Evolutionary conservation across 768 basidiomycete species (phyloP).

Genomic region (Pleurotus ostreatus): DNA sequence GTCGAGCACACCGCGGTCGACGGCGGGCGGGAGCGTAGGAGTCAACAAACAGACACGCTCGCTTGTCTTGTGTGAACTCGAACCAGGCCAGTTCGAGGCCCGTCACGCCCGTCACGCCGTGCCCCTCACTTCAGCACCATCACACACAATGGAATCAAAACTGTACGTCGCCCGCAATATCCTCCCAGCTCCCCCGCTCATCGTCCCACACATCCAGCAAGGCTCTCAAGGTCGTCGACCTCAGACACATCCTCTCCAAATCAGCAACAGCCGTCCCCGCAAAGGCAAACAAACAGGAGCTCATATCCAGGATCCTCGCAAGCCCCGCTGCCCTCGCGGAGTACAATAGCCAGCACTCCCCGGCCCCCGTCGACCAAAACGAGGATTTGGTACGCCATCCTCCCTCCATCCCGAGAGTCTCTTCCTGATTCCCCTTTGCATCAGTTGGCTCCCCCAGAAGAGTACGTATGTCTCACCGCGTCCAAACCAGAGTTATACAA

Average conservation of each 20-base stretch:
- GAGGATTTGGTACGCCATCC: slow-evolving; percentile 22
- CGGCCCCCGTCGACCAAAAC: slow-evolving; percentile 7
- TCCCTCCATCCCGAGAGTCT: background rate
- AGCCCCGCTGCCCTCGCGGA: slow-evolving; percentile 45
- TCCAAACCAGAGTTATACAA: background rate
- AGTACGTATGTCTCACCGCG: slow-evolving; percentile 16
- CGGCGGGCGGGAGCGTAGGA: background rate
- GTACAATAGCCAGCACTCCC: slow-evolving; percentile 29
- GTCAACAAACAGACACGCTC: slow-evolving; percentile 1
- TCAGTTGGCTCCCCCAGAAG: slow-evolving; percentile 30
- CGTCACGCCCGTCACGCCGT: slow-evolving; percentile 18
- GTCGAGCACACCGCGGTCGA: background rate
- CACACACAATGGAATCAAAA: slow-evolving; percentile 31
- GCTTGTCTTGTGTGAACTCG: slow-evolving; percentile 7
- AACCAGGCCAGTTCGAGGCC: background rate
- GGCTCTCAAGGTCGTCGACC: slow-evolving; percentile 69
- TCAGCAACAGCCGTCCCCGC: slow-evolving; percentile 45
- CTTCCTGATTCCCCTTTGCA: slow-evolving; percentile 2
- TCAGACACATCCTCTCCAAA: slow-evolving; percentile 55
- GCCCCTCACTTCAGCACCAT: slow-evolving; percentile 12
- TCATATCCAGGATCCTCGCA: slow-evolving; percentile 58
- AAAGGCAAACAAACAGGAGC: slow-evolving; percentile 64
- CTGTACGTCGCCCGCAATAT: slow-evolving; percentile 13
- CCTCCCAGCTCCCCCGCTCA: slow-evolving; percentile 15
- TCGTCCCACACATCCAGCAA: slow-evolving; percentile 30